phyloP scores from a whole-genome alignment of 2,329 filamentous ascomycete genomes.

The Madurella fahalii region DNA sequence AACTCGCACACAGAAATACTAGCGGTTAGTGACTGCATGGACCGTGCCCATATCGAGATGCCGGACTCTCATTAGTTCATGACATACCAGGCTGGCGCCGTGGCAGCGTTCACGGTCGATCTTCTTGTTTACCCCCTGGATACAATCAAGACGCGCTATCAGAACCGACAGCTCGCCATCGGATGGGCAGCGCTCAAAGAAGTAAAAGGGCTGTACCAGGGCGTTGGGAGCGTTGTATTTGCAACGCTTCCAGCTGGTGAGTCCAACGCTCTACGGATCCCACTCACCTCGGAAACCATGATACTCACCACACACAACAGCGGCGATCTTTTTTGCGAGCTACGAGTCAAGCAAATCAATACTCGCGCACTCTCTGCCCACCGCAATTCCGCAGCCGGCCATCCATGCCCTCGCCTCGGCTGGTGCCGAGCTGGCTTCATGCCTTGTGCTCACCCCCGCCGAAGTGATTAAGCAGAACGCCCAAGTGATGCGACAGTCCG shows the following conservation, averaged over 20 bases:
- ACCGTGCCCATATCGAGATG: too few relatives aligned
- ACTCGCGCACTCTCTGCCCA: constrained; percentile 48
- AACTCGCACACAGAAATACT: constrained; percentile 4
- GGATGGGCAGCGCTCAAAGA: constrained; percentile 46
- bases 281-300: background rate
- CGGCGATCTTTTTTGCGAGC: constrained; percentile 84
- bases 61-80: too few relatives aligned
- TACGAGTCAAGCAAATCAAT: constrained; percentile 73
- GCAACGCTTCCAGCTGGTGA: constrained; percentile 83
- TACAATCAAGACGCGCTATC: constrained; percentile 82
- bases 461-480: constrained; percentile 94
- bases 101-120: constrained; percentile 82
- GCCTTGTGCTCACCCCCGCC: constrained; percentile 79
- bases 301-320: constrained; percentile 35
- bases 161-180: constrained; percentile 63
- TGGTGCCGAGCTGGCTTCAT: constrained; percentile 76
- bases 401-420: constrained; percentile 72
- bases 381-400: constrained; percentile 58
- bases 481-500: constrained; percentile 60
- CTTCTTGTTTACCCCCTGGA: constrained; percentile 83
- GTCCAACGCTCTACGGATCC: constrained; percentile 9
- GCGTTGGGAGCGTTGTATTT: constrained; percentile 77
- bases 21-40: background rate
- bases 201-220: constrained; percentile 78
- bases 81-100: constrained; percentile 65